These are phyloP conservation scores for Paratrimastix pyriformis DNA, from an alignment of 78 protist genomes.

Conservation along the genomic window DNA sequence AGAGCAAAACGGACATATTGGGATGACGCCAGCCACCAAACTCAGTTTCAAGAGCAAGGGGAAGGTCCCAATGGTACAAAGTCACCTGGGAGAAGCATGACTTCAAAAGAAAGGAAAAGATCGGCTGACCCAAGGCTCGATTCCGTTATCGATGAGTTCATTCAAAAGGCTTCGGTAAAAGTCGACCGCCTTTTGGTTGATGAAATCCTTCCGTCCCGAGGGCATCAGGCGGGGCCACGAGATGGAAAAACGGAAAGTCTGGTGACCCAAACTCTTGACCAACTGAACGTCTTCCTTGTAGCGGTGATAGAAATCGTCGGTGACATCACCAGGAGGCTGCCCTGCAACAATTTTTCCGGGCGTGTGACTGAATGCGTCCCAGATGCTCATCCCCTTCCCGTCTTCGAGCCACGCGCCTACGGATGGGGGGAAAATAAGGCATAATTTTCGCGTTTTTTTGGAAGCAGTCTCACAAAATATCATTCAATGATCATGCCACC, in stretches of 20 bases:
- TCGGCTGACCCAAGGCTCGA: slow-evolving; percentile 36
- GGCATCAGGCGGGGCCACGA: slow-evolving; percentile 48
- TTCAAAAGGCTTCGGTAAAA: slow-evolving; percentile 29
- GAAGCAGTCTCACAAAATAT: too few species aligned
- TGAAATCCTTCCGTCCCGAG: neutral
- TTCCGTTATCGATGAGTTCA: slow-evolving; percentile 10
- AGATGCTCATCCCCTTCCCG: too few species aligned
- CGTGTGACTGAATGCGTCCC: too few species aligned
- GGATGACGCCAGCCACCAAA: slow-evolving; percentile 10
- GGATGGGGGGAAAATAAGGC: too few species aligned
- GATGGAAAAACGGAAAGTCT: slow-evolving; percentile 37
- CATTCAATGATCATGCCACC: too few species aligned
- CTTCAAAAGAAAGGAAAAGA: too few species aligned
- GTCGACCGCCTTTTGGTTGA: slow-evolving; percentile 27
- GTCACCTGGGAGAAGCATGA: too few species aligned
- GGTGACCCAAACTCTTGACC: slow-evolving; percentile 27
- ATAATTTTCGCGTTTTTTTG: too few species aligned
- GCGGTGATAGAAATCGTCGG: slow-evolving; percentile 37
- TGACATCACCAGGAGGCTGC: slow-evolving; percentile 63
- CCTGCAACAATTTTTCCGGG: too few species aligned
- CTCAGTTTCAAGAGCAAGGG: slow-evolving; percentile 36
- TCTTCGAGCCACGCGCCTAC: too few species aligned
- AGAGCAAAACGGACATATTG: neutral
- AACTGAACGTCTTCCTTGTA: slow-evolving; percentile 24
- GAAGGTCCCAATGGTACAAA: slow-evolving; percentile 63